Conservation (phyloP, 2,329 filamentous ascomycete genomes). For the Ophioceras dolichostomum region DNA sequence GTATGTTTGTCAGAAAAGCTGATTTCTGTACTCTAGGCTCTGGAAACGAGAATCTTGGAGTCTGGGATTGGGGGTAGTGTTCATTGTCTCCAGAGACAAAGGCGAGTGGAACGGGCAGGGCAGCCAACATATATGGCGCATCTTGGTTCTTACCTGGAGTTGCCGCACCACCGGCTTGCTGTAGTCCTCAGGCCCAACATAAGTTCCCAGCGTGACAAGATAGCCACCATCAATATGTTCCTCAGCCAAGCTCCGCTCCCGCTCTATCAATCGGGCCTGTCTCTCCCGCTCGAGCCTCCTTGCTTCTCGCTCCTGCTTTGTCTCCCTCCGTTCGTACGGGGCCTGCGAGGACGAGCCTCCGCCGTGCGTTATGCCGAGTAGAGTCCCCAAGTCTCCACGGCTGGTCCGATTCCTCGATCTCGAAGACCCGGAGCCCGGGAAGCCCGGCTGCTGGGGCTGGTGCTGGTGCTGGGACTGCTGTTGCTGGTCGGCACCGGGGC, state of each 20-base stretch:
- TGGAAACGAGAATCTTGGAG: too few species aligned
- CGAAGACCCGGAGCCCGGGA: constrained; percentile 6
- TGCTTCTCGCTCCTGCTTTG: constrained; percentile 82
- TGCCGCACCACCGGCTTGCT: constrained; percentile 81
- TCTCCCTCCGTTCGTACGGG: constrained; percentile 62
- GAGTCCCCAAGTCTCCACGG: constrained; percentile 31
- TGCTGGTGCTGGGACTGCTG: constrained; percentile 5
- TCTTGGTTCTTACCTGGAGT: constrained; percentile 61
- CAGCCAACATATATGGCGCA: too few species aligned
- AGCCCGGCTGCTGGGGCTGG: background rate
- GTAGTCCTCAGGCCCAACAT: constrained; percentile 87
- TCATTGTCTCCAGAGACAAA: too few species aligned
- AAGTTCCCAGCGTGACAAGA: constrained; percentile 86
- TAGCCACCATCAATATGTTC: constrained; percentile 92
- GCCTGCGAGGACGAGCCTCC: constrained; percentile 24
- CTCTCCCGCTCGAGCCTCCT: constrained; percentile 75
- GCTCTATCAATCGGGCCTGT: constrained; percentile 61
- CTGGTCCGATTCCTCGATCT: constrained; percentile 19
- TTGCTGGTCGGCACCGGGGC: constrained; percentile 9
- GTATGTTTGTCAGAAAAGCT: too few species aligned
- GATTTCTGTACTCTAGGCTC: too few species aligned
- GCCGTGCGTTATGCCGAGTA: constrained; percentile 27
- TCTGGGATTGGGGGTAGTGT: too few species aligned
- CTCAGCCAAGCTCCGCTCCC: constrained; percentile 80
- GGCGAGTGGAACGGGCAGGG: too few species aligned